Evolutionary conservation across 371 early-diverging fungal genomes (phyloP).

Genomic region (Haplosporangium sp.): DNA sequence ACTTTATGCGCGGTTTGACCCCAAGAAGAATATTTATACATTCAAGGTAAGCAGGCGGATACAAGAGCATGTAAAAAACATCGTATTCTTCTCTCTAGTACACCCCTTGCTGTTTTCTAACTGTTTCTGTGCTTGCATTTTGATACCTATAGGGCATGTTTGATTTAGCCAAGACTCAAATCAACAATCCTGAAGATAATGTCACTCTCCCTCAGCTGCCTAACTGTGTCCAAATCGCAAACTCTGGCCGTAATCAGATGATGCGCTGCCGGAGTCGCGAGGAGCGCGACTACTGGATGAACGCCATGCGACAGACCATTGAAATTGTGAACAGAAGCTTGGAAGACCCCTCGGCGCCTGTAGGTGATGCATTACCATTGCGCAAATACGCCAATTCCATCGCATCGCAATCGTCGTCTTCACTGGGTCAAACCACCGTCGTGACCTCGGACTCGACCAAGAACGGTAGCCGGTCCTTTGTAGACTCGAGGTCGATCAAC

Average conservation of each 20-base stretch:
- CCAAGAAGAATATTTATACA: slow-evolving; percentile 42
- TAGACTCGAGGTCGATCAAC: slow-evolving; percentile 36
- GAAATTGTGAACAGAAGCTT: slow-evolving; percentile 25
- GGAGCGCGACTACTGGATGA: slow-evolving; percentile 49
- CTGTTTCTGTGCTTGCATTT: background rate
- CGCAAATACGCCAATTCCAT: slow-evolving; percentile 37
- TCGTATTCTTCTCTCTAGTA: background rate
- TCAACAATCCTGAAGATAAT: slow-evolving; percentile 53
- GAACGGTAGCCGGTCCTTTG: slow-evolving; percentile 8
- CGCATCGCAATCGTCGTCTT: slow-evolving; percentile 27
- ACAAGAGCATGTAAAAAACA: background rate
- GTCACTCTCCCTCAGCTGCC: slow-evolving; percentile 45
- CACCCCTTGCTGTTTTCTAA: background rate
- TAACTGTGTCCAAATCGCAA: slow-evolving; percentile 49
- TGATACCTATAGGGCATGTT: slow-evolving; percentile 38
- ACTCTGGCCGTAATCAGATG: slow-evolving; percentile 48
- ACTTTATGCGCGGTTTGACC: slow-evolving; percentile 48
- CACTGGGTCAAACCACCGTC: slow-evolving; percentile 16
- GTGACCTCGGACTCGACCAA: slow-evolving; percentile 31
- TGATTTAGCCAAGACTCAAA: slow-evolving; percentile 32
- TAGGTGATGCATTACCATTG: slow-evolving; percentile 23
- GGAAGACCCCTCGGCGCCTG: slow-evolving; percentile 9
- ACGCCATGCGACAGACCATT: slow-evolving; percentile 36
- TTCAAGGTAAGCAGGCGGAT: slow-evolving; percentile 32
- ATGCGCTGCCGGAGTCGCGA: slow-evolving; percentile 53